These are phyloP conservation scores for Nicotiana paniculata DNA, from an alignment of 257 asterid species.

Conservation along the genomic window DNA sequence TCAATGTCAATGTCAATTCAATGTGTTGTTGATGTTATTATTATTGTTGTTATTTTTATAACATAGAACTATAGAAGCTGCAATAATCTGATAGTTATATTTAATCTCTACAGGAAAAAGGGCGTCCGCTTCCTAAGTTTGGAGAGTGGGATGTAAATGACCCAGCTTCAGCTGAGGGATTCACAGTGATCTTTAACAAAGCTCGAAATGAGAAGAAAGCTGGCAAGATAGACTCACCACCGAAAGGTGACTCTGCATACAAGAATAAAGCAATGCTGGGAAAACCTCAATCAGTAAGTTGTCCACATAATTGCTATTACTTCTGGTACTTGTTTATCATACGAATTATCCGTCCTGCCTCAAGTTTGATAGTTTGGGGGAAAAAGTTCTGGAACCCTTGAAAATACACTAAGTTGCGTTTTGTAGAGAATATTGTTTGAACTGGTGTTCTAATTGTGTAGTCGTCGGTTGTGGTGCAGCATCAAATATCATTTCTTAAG, in stretches of 20 bases:
- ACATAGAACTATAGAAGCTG: background rate
- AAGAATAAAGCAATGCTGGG: constrained; percentile 51
- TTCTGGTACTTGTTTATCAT: background rate
- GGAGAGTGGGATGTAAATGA: constrained; percentile 79
- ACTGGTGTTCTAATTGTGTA: background rate
- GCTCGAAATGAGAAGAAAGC: constrained; percentile 59
- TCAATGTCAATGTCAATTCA: too few species aligned
- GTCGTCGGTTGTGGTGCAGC: background rate
- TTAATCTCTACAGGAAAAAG: constrained; percentile 31
- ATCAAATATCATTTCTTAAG: background rate
- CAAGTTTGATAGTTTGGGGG: background rate
- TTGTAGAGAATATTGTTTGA: background rate
- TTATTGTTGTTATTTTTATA: too few species aligned
- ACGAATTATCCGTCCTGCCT: background rate
- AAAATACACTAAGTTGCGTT: background rate
- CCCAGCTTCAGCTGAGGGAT: constrained; percentile 65
- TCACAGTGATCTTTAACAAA: constrained; percentile 61
- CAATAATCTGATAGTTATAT: background rate
- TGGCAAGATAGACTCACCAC: constrained; percentile 48
- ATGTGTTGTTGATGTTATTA: too few species aligned
- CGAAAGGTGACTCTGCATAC: constrained; percentile 35
- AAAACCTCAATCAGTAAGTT: constrained; percentile 64
- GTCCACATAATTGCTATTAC: background rate
- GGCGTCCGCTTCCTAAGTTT: constrained; percentile 57
- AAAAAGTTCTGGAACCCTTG: background rate